phyloP scores from a whole-genome alignment of 306 rosid genomes.

The Quercus aquifolioides region DNA sequence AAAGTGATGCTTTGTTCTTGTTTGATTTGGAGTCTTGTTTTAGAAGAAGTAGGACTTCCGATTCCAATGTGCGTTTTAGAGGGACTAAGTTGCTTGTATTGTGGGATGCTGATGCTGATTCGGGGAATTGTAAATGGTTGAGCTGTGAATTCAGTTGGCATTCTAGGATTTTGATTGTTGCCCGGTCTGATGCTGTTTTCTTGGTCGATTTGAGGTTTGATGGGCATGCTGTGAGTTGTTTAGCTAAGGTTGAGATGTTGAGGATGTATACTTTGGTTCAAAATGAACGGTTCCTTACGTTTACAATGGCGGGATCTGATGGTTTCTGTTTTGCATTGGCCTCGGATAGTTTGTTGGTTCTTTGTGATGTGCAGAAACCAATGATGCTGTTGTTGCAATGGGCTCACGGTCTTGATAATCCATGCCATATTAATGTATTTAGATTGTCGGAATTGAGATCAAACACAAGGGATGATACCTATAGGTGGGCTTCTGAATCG shows the following conservation, averaged over 20 bases:
- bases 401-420: constrained; percentile 53
- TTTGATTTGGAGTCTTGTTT: constrained; percentile 51
- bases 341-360: constrained; percentile 47
- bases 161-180: constrained; percentile 19
- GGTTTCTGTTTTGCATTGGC: constrained; percentile 49
- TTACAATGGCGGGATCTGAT: constrained; percentile 14
- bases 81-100: constrained; percentile 50
- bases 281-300: no score
- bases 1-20: constrained; percentile 55
- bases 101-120: constrained; percentile 35
- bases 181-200: no score
- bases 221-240: no score
- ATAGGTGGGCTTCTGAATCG: constrained; percentile 44
- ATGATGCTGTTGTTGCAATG: constrained; percentile 55
- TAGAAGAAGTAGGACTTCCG: not conserved
- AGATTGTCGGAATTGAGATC: constrained; percentile 43
- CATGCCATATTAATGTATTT: constrained; percentile 35
- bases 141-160: constrained; percentile 75
- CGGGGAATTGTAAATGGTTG: constrained; percentile 40
- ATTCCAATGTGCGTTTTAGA: constrained; percentile 4
- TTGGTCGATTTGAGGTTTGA: no score
- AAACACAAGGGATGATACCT: constrained; percentile 30
- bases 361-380: constrained; percentile 63
- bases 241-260: no score
- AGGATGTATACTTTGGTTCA: no score